Evolutionary conservation across 2,329 filamentous ascomycete genomes (phyloP), one percentile per base, ranked within the genome.

Genomic region (Monilinia fructigena): DNA sequence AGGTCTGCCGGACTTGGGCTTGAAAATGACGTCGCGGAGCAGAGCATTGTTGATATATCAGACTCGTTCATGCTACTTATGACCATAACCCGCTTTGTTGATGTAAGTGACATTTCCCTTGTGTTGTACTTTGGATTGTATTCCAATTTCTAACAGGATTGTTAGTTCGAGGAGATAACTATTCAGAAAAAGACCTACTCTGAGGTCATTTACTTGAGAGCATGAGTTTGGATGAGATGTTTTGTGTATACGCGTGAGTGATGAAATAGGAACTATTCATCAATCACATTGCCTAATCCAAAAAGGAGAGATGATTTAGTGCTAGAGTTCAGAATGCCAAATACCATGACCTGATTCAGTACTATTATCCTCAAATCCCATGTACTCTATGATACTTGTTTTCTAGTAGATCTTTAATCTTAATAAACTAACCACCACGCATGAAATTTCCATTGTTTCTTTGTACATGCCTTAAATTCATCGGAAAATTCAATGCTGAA

Each of bases 41-140:
- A 87, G 66, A 85, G 86, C 69, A 80, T 96, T 48, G 84, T 86
- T 58, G 92, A 94, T 72, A 78, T 98, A 71, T 91, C 93, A 7
- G 92, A 96, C 76, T 89, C 91, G 56, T 91, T 95, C 74, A 89
- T 94, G 78, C 82, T 95, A 65, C 82, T 98, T 70, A 91, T 97
- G 74, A 84, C 88, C 40, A 87, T 92, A 48, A 96, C 92, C 12
- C 89, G 87, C 54, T 97, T 96, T 77, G 80, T 97, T 64, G 90
- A 97, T 82, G 93, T 96, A 81, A 79, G 86, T 79, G 52, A 50
- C 48, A 16, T 28, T 55, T 18, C 48, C 20, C 18, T 38, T 18
- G 48, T 14, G 18, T 26, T 23, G 26, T 40, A 12, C 0, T 12
- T 18, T 38, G 4, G 8, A 8, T 50, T 12, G 3, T 35, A 35